A percentile compares a stretch with the other conserved stretches of the same genome.
phyloP scores from a whole-genome alignment of 345 rosid genomes.

The Kernera saxatilis region DNA sequence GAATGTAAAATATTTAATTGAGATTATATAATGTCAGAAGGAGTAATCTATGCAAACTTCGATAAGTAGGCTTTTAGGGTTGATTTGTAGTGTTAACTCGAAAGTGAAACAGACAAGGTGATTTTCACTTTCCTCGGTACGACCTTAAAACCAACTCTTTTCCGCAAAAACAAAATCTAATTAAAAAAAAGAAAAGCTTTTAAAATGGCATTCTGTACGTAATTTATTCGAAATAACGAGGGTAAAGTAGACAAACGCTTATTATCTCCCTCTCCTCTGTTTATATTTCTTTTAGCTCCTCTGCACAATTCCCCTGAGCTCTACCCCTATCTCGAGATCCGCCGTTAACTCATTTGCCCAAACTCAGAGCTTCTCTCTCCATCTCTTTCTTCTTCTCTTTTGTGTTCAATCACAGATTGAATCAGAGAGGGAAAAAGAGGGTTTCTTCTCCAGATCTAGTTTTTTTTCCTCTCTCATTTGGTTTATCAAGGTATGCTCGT shows the following conservation, averaged over 20 bases:
- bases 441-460: slow-evolving; percentile 14
- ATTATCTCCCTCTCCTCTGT: slow-evolving; percentile 4
- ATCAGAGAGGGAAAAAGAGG: neutral
- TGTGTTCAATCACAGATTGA: slow-evolving; percentile 5
- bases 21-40: neutral
- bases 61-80: slow-evolving; percentile 15
- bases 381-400: neutral
- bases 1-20: neutral
- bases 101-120: slow-evolving; percentile 11
- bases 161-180: slow-evolving; percentile 6
- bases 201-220: neutral
- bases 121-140: slow-evolving; percentile 9
- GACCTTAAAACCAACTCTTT: slow-evolving; percentile 30
- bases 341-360: slow-evolving; percentile 5
- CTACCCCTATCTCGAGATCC: slow-evolving; percentile 27
- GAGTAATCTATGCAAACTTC: neutral
- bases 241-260: neutral
- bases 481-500: slow-evolving; percentile 15
- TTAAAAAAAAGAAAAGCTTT: neutral
- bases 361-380: slow-evolving; percentile 16
- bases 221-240: neutral
- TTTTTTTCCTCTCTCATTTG: neutral
- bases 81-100: neutral
- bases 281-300: slow-evolving; percentile 23
- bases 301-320: slow-evolving; percentile 27